Base-by-base conservation (phyloP, 2,329 filamentous ascomycete species). In the Colletotrichum echinochloae region DNA sequence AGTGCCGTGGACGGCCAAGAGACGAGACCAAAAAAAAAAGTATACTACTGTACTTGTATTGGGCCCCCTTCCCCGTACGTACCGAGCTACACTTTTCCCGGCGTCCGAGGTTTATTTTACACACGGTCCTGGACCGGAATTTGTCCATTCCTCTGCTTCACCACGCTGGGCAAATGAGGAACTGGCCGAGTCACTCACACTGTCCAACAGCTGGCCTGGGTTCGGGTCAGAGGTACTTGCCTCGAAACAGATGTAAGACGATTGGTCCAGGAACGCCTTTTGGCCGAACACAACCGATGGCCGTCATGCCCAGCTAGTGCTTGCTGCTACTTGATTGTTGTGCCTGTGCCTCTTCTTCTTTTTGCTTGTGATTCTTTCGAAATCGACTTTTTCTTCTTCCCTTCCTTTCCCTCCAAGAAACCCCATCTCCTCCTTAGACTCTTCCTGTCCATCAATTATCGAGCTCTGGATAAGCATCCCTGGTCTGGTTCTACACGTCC, bases 281-380 rank as follows among this genome's bases (percentile, higher is more conserved):
- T 71, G 69, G 65, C 69, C 69, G 69, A 71, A 71, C 51, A 71
- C 69, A 70, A 60, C 69, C 69, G 69, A 70, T 64, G 60, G 49
- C 49, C 20, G 54, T 69, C 65, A 69, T 66, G 66, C 44, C 46
- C 39, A 62, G 67, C 64, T 62, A 64, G 64, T 72, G 68, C 71
- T 60, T 33, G 46, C 49, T 68, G 44, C 56, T 62, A 60, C 68
- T 57, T 68, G 60, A 59, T 68, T 67, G 30, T 70, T 51, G 39
- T 56, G 26, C 14, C 16, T 71, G 48, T 60, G 18, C 41, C 4
- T 49, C 52, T 39, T 49, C 41, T 39, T 73, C 44, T 66, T 68
- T 68, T 71, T 66, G 74, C 66, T 72, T 73, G 73, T 72, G 70
- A 74, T 72, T 74, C 72, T 70, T 71, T 20, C 23, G 39, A 49